Percentiles rank a stretch among this genome's conserved stretches.
Evolutionary conservation across 1,139 yeast genomes (phyloP).

Genomic region (Kurtzmaniella quercitrusa): DNA sequence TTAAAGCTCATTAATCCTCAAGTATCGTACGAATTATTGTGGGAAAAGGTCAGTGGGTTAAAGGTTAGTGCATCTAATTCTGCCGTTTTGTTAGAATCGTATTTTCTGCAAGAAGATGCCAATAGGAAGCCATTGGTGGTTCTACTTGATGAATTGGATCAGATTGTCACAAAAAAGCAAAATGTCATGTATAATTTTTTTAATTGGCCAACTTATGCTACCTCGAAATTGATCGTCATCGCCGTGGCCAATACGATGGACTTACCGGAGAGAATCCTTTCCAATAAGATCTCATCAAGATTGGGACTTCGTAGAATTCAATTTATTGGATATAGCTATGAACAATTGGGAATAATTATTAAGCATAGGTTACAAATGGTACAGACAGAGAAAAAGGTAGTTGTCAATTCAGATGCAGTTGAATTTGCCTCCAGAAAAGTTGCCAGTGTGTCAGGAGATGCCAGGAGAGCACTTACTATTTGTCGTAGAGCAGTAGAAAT

Average conservation of each 20-base stretch:
- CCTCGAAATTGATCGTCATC: constrained; percentile 78
- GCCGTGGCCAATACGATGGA: constrained; percentile 99
- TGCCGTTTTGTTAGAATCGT: constrained; percentile 34
- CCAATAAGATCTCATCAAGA: constrained; percentile 88
- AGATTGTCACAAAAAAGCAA: constrained; percentile 79
- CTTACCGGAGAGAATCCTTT: constrained; percentile 81
- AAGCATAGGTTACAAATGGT: constrained; percentile 61
- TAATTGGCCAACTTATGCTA: constrained; percentile 89
- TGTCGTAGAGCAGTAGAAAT: constrained; percentile 88
- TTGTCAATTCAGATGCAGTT: constrained; percentile 70
- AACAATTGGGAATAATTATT: constrained; percentile 73
- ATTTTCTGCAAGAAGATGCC: constrained; percentile 24
- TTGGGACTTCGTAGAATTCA: constrained; percentile 83
- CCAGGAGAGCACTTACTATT: constrained; percentile 84
- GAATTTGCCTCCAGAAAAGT: constrained; percentile 92
- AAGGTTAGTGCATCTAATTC: constrained; percentile 65
- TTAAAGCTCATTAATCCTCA: constrained; percentile 79
- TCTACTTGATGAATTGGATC: constrained; percentile 89
- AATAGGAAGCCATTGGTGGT: constrained; percentile 60
- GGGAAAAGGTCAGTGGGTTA: constrained; percentile 70
- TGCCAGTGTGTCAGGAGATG: constrained; percentile 97
- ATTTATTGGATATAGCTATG: constrained; percentile 83
- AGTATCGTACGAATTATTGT: constrained; percentile 77
- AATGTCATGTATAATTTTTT: constrained; percentile 92
- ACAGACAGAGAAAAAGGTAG: constrained; percentile 35